Evolutionary conservation across 192 early-diverging fungal genomes (phyloP), one percentile per base, ranked within the genome.

Genomic region (Gryganskiella cystojenkinii): DNA sequence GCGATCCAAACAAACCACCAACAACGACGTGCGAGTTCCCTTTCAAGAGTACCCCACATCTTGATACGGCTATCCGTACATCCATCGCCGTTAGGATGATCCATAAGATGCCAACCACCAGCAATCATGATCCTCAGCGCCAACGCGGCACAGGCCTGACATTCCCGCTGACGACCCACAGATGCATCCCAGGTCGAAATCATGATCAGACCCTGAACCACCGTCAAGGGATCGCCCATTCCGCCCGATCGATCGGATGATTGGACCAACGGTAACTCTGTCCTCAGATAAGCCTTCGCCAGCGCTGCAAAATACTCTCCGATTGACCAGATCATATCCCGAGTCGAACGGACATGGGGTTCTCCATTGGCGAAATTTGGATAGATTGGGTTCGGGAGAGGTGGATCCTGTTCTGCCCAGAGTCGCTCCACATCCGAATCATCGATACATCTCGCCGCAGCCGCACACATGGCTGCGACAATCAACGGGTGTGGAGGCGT

Each of bases 251-350:
- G 74, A 44, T 78, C 74, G 0, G 74, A 66, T 15, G 74, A 78
- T 55, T 78, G 74, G 0, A 78, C 74, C 11, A 78, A 55, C 0
- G 74, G 74, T 34, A 78, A 43, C 33, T 78, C 66, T 28, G 74
- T 69, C 54, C 74, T 53, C 34, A 78, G 61, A 40, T 78, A 78
- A 8, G 37, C 74, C 43, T 78, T 78, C 17, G 74, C 74, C 4
- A 78, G 58, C 0, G 67, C 65, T 27, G 61, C 74, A 64, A 78
- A 78, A 25, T 78, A 78, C 24, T 78, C 74, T 20, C 74, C 74
- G 14, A 78, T 78, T 1, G 74, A 78, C 66, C 74, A 78, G n/a
- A 78, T 78, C 61, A 78, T 78, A 33, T 69, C 74, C 14, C 74
- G 52, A 22, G 74, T 64, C 5, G 66, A 58, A 14, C 74, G 74